phyloP scores from a whole-genome alignment of 257 asterid species.

The Solanum clarkiae region DNA sequence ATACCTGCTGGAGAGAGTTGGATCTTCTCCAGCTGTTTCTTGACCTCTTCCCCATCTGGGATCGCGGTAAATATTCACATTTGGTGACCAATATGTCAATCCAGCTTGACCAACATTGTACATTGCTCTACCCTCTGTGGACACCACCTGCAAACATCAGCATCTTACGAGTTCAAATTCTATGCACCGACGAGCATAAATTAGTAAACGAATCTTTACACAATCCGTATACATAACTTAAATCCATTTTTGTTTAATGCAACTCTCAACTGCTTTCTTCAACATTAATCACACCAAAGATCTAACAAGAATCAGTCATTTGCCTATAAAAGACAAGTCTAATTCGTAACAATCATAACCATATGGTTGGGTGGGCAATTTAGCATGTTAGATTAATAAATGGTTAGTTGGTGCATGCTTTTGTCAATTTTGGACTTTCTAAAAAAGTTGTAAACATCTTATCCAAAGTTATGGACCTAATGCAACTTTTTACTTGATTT shows the following conservation, averaged over 20 bases:
- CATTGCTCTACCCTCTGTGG: conserved; percentile 97
- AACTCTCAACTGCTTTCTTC: not conserved
- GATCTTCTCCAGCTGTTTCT: conserved; percentile 98
- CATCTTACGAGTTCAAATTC: not conserved
- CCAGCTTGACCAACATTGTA: conserved; percentile 87
- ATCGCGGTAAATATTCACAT: conserved; percentile 78
- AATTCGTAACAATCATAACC: not conserved
- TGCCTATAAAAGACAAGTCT: not conserved
- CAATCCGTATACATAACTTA: not conserved
- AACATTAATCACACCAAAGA: not conserved
- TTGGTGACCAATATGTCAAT: conserved; percentile 91
- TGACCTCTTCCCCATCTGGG: conserved; percentile 99
- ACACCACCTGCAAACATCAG: conserved; percentile 48
- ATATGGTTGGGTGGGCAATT: not conserved
- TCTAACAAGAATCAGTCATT: not conserved
- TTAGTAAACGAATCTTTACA: not conserved
- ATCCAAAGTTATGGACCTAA: not conserved
- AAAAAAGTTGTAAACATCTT: not conserved
- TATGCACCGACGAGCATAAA: not conserved
- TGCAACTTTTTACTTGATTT: not conserved
- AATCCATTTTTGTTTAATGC: not conserved
- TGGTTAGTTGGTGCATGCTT: not conserved
- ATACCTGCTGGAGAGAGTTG: conserved; percentile 43
- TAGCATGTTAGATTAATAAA: not conserved
- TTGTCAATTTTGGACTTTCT: not conserved